These are phyloP conservation scores for Cladorrhinum sp. DNA, from an alignment of 2,329 filamentous ascomycete species.

Conservation along the genomic window DNA sequence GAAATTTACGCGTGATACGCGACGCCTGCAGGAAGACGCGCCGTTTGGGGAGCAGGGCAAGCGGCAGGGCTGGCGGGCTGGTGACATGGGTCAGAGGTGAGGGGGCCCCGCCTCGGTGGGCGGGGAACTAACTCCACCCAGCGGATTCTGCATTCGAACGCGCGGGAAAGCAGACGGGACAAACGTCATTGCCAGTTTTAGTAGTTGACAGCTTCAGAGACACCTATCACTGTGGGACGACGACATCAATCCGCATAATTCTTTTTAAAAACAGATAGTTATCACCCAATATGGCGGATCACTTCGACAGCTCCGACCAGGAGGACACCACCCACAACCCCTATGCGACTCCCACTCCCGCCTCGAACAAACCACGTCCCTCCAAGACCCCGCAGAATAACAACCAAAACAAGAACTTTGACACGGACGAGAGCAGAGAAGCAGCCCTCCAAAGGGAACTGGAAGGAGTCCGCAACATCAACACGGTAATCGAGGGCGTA, in stretches of 20 bases:
- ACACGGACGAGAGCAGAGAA: constrained; percentile 67
- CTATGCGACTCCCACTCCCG: constrained; percentile 19
- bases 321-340: constrained; percentile 33
- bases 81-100: too few relatives aligned
- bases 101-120: too few relatives aligned
- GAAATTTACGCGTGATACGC: neutral
- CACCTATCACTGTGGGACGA: too few relatives aligned
- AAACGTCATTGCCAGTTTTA: constrained; percentile 1
- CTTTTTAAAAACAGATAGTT: neutral
- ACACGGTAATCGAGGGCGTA: constrained; percentile 79
- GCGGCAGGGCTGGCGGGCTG: too few relatives aligned
- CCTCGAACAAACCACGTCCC: neutral
- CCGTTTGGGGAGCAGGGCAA: too few relatives aligned
- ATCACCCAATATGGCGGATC: constrained; percentile 41
- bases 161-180: too few relatives aligned
- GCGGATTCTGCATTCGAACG: too few relatives aligned
- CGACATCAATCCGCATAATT: too few relatives aligned
- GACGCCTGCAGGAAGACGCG: too few relatives aligned
- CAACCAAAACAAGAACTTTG: constrained; percentile 48
- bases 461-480: constrained; percentile 79
- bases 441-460: constrained; percentile 74
- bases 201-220: too few relatives aligned
- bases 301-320: constrained; percentile 42
- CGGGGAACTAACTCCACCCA: too few relatives aligned
- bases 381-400: too few relatives aligned